Evolutionary conservation across 2,329 filamentous ascomycete species (phyloP), one percentile per base, ranked within the genome.

Genomic region (Basipetospora sp.): DNA sequence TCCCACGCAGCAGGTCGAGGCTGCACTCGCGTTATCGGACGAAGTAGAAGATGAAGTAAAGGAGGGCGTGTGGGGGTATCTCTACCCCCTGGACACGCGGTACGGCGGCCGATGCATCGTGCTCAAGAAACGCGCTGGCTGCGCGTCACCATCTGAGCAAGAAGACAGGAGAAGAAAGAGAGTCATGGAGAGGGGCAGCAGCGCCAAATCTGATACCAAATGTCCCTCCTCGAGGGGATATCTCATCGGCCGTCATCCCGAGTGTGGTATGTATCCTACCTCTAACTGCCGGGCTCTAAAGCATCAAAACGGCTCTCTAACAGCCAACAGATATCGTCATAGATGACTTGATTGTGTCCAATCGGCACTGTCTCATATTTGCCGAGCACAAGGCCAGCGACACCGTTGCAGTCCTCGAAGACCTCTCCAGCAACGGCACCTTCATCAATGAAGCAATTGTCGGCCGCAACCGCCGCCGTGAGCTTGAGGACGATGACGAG

Each of bases 11-110:
- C 82, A 80, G 50, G 61, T 83, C 27, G 77, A 84, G 46, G 77
- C 80, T 3, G 74, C 84, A 19, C 64, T 73, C 41, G 71, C 74
- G 18, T 69, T 88, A 33, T 77, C 77, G 16, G 33, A 38, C 44
- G 85, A 93, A 40, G 82, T 92, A 4, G 74, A 87, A 44, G 82
- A 94, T 52, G 86, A 94, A 59, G 74, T 65, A 43, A 68, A 73
- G 32, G 82, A 93, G 54, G 85, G 85, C 8, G 85, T 96, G 1
- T 98, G 90, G 90, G 92, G 92, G 10, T 98, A 96, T 51, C 65
- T 98, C 4, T 74, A 94, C 38, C 85, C 88, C 2, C 62, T 94
- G 17, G 78, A 88, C 51, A 69, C 71, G 37, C 73, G 71, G 45
- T 76, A 79, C 38, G 78, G 57, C 30, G 75, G 58, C 60, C 80